These are phyloP conservation scores for Aspergillus hortae DNA, from an alignment of 2,329 filamentous ascomycete species.

Conservation along the genomic window DNA sequence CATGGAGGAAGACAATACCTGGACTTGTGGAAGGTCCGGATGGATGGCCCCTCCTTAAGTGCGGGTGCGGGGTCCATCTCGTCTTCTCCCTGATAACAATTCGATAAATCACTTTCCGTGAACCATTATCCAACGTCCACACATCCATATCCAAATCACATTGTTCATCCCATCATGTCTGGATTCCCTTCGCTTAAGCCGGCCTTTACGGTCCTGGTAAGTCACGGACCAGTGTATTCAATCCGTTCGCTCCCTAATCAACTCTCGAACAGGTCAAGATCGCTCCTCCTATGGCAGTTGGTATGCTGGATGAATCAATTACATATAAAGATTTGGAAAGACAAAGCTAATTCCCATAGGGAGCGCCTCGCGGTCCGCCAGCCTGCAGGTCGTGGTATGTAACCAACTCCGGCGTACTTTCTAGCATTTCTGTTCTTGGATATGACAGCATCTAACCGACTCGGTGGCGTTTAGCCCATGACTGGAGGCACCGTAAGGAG, in stretches of 20 bases:
- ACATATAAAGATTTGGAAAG: background rate
- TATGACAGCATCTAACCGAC: background rate
- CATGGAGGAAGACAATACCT: background rate
- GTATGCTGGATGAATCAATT: slow-evolving; percentile 19
- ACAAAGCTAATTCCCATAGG: slow-evolving; percentile 20
- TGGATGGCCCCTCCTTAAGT: background rate
- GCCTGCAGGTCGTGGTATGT: slow-evolving; percentile 37
- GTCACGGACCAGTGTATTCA: background rate
- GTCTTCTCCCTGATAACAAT: too few species aligned
- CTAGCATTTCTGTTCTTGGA: too few species aligned
- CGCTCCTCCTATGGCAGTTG: slow-evolving; percentile 26
- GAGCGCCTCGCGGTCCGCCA: slow-evolving; percentile 32
- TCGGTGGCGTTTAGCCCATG: slow-evolving; percentile 31
- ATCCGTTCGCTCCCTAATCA: background rate
- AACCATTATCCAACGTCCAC: too few species aligned
- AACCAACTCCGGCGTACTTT: background rate
- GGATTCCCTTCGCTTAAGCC: slow-evolving; percentile 38
- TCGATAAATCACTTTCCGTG: too few species aligned
- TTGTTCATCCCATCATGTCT: slow-evolving; percentile 24
- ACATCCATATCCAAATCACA: too few species aligned
- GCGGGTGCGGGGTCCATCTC: background rate
- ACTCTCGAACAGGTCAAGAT: slow-evolving; percentile 26
- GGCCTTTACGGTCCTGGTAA: slow-evolving; percentile 39
- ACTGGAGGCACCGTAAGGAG: slow-evolving; percentile 33
- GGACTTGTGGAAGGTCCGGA: background rate